Evolutionary conservation across 179 eudicot species (phyloP).

Genomic region (Spinacia oleracea): DNA sequence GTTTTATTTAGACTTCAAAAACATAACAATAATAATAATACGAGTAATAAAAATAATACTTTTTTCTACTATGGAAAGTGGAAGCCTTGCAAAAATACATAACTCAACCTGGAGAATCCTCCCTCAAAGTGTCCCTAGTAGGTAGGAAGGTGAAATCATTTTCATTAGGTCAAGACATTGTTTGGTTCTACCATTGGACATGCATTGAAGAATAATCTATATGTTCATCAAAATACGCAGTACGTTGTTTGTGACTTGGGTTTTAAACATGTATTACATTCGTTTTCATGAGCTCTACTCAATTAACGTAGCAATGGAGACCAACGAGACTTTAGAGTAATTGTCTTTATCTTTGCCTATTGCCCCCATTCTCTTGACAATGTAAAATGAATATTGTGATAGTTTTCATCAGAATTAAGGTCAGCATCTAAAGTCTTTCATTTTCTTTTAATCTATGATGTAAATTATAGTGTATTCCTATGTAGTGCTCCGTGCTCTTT

Average conservation of each 20-base stretch:
- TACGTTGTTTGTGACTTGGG: background rate
- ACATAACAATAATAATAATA: background rate
- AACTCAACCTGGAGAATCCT: conserved; percentile 4
- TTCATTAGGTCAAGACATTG: too few relatives aligned
- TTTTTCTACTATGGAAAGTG: background rate
- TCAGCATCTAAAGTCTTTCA: background rate
- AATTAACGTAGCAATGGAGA: too few relatives aligned
- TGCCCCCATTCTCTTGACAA: too few relatives aligned
- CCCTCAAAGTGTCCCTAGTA: too few relatives aligned
- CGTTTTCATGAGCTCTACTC: background rate
- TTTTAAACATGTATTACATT: background rate
- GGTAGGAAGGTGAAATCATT: too few relatives aligned
- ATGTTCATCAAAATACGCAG: background rate
- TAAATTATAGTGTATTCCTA: too few relatives aligned
- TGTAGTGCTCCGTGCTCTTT: too few relatives aligned
- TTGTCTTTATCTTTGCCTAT: background rate
- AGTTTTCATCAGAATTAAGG: background rate
- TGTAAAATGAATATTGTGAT: background rate
- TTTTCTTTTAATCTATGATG: background rate
- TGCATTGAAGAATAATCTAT: background rate
- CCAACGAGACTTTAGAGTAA: too few relatives aligned
- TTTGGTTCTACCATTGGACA: background rate
- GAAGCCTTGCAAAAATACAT: conserved; percentile 7
- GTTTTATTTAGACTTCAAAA: conserved; percentile 15
- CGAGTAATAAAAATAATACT: background rate